phyloP scores from a whole-genome alignment of 495 filamentous ascomycete species.

The Lophiostoma macrostomum region DNA sequence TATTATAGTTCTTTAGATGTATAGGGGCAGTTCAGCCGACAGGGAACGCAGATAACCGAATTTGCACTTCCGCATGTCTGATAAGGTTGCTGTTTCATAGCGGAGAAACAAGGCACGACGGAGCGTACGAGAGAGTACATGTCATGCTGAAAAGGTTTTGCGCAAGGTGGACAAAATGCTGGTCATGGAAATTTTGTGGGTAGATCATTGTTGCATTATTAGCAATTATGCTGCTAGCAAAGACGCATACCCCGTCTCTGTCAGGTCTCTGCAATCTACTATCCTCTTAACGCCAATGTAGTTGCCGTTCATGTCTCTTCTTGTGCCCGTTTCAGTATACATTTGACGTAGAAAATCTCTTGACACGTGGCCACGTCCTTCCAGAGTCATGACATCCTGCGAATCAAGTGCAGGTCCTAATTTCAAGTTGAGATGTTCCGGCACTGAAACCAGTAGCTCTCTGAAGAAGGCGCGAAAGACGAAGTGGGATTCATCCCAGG shows the following conservation, averaged over 20 bases:
- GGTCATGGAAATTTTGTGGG: too few relatives aligned
- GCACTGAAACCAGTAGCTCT: conserved; percentile 13
- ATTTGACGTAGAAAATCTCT: conserved; percentile 7
- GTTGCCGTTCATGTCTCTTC: conserved; percentile 3
- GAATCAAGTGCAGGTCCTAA: conserved; percentile 6
- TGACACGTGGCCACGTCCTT: conserved; percentile 4
- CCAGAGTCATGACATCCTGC: conserved; percentile 15
- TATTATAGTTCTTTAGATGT: background rate
- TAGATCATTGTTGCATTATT: background rate
- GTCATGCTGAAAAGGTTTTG: too few relatives aligned
- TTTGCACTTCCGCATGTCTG: too few relatives aligned
- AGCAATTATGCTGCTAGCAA: too few relatives aligned
- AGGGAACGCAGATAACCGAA: too few relatives aligned
- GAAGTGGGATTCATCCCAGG: conserved; percentile 15
- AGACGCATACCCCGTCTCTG: too few relatives aligned
- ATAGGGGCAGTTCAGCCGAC: too few relatives aligned
- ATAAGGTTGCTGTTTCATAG: too few relatives aligned
- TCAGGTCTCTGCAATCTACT: background rate
- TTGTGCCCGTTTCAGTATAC: conserved; percentile 16
- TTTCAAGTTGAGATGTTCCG: conserved; percentile 6
- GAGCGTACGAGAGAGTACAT: too few relatives aligned
- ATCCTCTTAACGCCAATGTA: background rate
- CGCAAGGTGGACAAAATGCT: too few relatives aligned
- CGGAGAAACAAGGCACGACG: too few relatives aligned
- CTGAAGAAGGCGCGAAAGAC: conserved; percentile 25